A percentile compares a stretch with the other conserved stretches of the same genome.
These are phyloP conservation scores for Salix exigua DNA, from an alignment of 345 rosid species.

Conservation along the genomic window DNA sequence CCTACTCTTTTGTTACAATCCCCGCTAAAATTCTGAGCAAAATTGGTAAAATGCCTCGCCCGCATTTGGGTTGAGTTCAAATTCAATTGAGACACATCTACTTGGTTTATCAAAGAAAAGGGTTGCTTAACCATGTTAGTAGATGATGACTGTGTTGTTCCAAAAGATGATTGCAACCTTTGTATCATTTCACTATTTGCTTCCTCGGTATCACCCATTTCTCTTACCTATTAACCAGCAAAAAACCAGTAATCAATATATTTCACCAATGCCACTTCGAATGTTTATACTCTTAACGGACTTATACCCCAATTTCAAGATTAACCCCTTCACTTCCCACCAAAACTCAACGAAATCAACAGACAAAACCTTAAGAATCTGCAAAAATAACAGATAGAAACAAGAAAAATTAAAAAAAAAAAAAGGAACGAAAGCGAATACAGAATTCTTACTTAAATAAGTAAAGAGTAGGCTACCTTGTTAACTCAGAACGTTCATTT, in stretches of 20 bases:
- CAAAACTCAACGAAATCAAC: constrained; percentile 17
- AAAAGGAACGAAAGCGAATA: not conserved
- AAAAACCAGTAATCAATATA: not conserved
- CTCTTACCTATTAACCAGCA: not conserved
- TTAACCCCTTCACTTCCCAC: constrained; percentile 13
- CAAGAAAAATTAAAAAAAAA: not conserved
- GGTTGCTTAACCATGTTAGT: constrained; percentile 47
- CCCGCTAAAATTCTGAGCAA: constrained; percentile 38
- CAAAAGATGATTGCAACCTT: constrained; percentile 63
- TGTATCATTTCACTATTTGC: constrained; percentile 60
- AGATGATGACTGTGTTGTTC: constrained; percentile 36
- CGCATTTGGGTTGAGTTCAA: constrained; percentile 49
- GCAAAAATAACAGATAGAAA: not conserved
- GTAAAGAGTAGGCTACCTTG: constrained; percentile 12
- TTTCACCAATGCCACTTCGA: constrained; percentile 1
- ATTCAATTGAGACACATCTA: constrained; percentile 51
- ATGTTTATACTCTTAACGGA: not conserved
- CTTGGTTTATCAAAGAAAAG: constrained; percentile 41
- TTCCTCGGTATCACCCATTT: constrained; percentile 70
- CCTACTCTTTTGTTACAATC: constrained; percentile 56
- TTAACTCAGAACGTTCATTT: constrained; percentile 2
- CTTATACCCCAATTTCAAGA: constrained; percentile 12
- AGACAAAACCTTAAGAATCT: not conserved
- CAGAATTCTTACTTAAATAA: constrained; percentile 22
- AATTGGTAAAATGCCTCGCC: constrained; percentile 49